Conservation (phyloP, 805 yeast species). For the Barnettozyma siamensis region DNA sequence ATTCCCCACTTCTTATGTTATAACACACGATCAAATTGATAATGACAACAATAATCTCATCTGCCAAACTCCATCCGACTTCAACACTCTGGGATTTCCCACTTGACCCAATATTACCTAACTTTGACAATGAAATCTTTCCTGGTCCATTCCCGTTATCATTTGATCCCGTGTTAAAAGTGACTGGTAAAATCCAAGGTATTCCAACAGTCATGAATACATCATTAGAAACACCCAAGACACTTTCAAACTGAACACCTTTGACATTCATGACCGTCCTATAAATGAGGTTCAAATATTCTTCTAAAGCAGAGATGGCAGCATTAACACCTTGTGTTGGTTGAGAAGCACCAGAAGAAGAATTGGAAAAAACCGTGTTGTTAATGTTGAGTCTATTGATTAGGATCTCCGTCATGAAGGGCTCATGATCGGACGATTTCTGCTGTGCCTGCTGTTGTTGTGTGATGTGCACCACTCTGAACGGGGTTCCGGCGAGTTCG, state of each 20-base stretch:
- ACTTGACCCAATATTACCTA: background rate
- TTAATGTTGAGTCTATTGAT: background rate
- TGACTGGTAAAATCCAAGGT: constrained; percentile 17
- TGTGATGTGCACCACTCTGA: background rate
- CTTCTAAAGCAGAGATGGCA: constrained; percentile 9
- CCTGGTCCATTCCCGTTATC: too few relatives aligned
- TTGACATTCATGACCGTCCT: background rate
- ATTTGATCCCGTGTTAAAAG: background rate
- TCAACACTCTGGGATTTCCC: background rate
- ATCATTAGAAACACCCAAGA: background rate
- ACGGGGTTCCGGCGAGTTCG: background rate
- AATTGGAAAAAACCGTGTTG: background rate
- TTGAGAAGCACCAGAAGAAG: too few relatives aligned
- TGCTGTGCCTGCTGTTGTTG: background rate
- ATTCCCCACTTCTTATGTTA: constrained; percentile 11
- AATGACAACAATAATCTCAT: constrained; percentile 17
- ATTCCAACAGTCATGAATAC: background rate
- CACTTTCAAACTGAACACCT: constrained; percentile 1
- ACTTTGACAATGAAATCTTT: too few relatives aligned
- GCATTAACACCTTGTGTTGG: background rate
- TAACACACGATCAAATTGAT: constrained; percentile 12
- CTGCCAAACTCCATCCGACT: constrained; percentile 14
- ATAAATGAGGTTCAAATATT: constrained; percentile 9
- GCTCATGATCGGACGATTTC: too few relatives aligned
- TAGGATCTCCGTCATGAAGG: background rate